A percentile compares a stretch with the other conserved stretches of the same genome.
These are phyloP conservation scores for Apiospora koreana DNA, from an alignment of 2,329 filamentous ascomycete genomes.

Conservation along the genomic window DNA sequence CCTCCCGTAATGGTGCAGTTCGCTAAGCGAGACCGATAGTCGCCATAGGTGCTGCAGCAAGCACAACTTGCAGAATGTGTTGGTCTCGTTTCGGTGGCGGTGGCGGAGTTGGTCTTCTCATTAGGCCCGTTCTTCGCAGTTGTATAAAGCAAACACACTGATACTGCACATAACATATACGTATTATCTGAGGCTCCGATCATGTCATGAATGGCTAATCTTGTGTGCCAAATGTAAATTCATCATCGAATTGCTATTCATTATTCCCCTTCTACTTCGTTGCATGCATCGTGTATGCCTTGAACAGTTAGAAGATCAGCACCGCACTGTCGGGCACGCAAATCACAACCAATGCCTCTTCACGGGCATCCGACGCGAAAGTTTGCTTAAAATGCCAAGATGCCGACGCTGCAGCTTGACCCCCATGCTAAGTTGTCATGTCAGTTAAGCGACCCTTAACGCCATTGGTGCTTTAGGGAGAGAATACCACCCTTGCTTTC, in stretches of 20 bases:
- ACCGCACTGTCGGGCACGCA: neutral
- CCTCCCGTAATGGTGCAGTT: conserved; percentile 21
- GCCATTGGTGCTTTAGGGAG: neutral
- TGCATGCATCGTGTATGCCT: neutral
- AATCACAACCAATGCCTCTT: neutral
- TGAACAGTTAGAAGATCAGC: neutral
- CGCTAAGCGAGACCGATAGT: neutral
- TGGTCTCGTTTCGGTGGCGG: neutral
- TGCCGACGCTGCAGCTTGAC: neutral
- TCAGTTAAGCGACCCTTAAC: neutral
- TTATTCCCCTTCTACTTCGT: neutral
- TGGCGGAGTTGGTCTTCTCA: neutral
- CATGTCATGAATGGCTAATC: neutral
- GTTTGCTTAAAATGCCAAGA: neutral
- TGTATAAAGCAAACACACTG: neutral
- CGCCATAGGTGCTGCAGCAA: neutral
- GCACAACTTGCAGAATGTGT: neutral
- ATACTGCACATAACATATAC: neutral
- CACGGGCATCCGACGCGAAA: neutral
- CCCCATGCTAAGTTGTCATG: neutral
- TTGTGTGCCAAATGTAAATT: neutral
- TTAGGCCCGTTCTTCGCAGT: neutral
- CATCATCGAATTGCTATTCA: neutral
- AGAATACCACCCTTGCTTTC: neutral
- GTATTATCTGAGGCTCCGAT: neutral